Percentiles rank a stretch among this genome's conserved stretches.
Conservation (phyloP, 1,139 yeast species). For the Arxiozyma slooffiae region DNA sequence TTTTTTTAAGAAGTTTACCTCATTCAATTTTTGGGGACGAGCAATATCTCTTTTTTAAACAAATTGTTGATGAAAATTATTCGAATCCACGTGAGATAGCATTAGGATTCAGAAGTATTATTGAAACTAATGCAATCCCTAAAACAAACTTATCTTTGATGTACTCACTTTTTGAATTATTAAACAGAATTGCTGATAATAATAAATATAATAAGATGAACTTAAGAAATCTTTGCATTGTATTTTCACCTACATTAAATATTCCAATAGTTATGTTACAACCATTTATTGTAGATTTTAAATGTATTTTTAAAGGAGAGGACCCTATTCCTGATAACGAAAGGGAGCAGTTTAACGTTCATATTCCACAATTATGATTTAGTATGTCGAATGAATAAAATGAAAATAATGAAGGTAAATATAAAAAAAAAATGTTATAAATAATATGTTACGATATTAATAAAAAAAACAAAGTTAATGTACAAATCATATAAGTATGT, state of each 20-base stretch:
- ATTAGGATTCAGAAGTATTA: constrained; percentile 28
- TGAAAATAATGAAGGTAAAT: background rate
- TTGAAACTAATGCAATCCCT: constrained; percentile 34
- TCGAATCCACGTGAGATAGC: constrained; percentile 29
- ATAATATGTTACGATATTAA: background rate
- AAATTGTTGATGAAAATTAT: constrained; percentile 28
- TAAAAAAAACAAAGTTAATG: too few relatives aligned
- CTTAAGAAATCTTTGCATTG: constrained; percentile 65
- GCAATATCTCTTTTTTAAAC: constrained; percentile 35
- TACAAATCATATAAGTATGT: background rate
- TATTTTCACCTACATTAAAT: constrained; percentile 75
- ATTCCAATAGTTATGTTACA: constrained; percentile 57
- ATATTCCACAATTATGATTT: constrained; percentile 29
- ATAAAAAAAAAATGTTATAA: background rate
- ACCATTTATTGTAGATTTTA: constrained; percentile 55
- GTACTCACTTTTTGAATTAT: constrained; percentile 55
- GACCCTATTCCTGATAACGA: constrained; percentile 32
- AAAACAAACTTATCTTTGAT: constrained; percentile 50
- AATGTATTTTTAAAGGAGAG: constrained; percentile 50
- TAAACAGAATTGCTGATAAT: constrained; percentile 56
- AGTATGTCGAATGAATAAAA: background rate
- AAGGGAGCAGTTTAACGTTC: constrained; percentile 31
- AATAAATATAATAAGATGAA: constrained; percentile 74
- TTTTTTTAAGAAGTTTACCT: constrained; percentile 66
- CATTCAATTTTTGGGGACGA: constrained; percentile 49